These are phyloP conservation scores for Ascochyta koolunga DNA, from an alignment of 2,329 filamentous ascomycete species.

Conservation along the genomic window DNA sequence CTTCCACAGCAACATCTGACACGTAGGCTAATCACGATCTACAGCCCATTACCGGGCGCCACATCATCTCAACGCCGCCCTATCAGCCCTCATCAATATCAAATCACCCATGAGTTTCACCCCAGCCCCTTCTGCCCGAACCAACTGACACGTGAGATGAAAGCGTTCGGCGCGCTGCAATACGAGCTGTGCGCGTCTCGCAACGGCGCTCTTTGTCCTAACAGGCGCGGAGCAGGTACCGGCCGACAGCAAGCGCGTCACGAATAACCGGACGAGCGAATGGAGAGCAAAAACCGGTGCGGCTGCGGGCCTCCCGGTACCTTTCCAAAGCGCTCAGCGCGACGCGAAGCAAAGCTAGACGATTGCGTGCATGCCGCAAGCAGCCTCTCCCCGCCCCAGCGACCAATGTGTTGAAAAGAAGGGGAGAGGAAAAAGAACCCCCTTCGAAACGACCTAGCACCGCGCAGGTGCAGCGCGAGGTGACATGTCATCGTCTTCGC, in stretches of 20 bases:
- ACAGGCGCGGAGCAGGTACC: slow-evolving; percentile 10
- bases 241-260: slow-evolving; percentile 1
- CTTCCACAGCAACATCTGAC: slow-evolving; percentile 7
- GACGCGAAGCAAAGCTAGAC: neutral
- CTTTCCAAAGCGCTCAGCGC: slow-evolving; percentile 2
- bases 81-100: slow-evolving; percentile 5
- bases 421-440: too few relatives aligned
- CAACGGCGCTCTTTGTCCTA: slow-evolving; percentile 3
- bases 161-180: neutral
- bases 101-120: neutral
- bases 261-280: neutral
- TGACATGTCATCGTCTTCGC: slow-evolving; percentile 5
- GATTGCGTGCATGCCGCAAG: slow-evolving; percentile 13
- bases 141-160: slow-evolving; percentile 2
- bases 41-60: slow-evolving; percentile 13
- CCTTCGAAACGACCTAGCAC: too few relatives aligned
- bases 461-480: too few relatives aligned
- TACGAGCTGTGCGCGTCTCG: slow-evolving; percentile 7
- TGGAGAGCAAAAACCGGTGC: slow-evolving; percentile 1
- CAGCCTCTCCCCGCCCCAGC: neutral
- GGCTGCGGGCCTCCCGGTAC: slow-evolving; percentile 10
- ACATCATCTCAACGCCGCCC: slow-evolving; percentile 15
- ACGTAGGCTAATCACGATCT: slow-evolving; percentile 17
- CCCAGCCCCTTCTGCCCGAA: neutral
- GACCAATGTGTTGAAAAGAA: too few relatives aligned